Percentiles rank a stretch among this genome's conserved stretches.
Conservation (phyloP, 1,139 yeast species). For the Yamadazyma atlantica region DNA sequence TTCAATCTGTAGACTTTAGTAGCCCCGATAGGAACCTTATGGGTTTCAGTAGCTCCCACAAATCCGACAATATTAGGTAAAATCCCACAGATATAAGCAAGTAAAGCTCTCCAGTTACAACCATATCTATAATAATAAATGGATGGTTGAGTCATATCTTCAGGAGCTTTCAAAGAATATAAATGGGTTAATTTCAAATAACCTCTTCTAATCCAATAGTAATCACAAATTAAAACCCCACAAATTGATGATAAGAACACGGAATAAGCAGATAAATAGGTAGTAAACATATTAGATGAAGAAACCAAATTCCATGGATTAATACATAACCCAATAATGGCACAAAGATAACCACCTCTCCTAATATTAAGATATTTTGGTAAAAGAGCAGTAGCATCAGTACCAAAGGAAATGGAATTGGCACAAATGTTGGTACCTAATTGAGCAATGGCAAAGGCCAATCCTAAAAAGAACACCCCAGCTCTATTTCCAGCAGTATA, state of each 20-base stretch:
- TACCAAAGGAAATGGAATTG: conserved; percentile 86
- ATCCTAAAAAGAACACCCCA: conserved; percentile 79
- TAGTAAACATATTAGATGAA: conserved; percentile 73
- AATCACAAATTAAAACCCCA: conserved; percentile 79
- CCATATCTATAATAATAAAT: conserved; percentile 66
- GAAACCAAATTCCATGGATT: conserved; percentile 89
- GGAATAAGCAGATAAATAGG: conserved; percentile 81
- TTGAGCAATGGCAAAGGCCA: conserved; percentile 82
- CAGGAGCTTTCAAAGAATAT: conserved; percentile 45
- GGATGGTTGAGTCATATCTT: conserved; percentile 26
- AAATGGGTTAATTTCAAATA: conserved; percentile 62
- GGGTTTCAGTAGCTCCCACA: conserved; percentile 73
- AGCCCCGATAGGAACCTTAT: conserved; percentile 76
- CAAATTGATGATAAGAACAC: conserved; percentile 86
- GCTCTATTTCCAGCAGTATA: conserved; percentile 63
- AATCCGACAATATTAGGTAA: conserved; percentile 86
- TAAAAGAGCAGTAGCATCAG: conserved; percentile 81
- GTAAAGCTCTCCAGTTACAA: conserved; percentile 77
- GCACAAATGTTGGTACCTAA: conserved; percentile 92
- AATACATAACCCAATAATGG: conserved; percentile 69
- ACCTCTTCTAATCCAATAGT: conserved; percentile 76
- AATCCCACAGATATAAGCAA: conserved; percentile 71
- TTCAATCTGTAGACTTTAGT: conserved; percentile 67
- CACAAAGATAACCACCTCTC: conserved; percentile 84
- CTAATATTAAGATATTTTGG: conserved; percentile 77